Evolutionary conservation across 495 filamentous ascomycete species (phyloP).

Genomic region (Penicillium nucicola): DNA sequence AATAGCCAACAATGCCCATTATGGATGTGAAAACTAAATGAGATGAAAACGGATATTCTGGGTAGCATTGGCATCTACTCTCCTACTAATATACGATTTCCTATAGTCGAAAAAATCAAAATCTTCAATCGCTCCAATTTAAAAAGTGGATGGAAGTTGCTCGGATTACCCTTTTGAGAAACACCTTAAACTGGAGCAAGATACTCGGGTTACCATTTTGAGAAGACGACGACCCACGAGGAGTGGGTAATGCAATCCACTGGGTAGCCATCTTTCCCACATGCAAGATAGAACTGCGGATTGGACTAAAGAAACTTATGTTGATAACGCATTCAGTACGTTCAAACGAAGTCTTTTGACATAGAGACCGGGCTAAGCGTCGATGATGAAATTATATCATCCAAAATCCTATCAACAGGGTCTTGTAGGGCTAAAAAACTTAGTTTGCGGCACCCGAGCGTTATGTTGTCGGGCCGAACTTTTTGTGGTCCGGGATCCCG

Average conservation of each 20-base stretch:
- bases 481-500: slow-evolving; percentile 1
- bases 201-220: slow-evolving; percentile 7
- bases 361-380: too few species aligned
- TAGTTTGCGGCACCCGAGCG: background rate
- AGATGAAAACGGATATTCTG: background rate
- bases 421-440: background rate
- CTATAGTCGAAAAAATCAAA: slow-evolving; percentile 7
- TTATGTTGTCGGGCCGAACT: slow-evolving; percentile 3
- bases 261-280: background rate
- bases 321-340: background rate
- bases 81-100: slow-evolving; percentile 4
- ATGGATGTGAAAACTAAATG: background rate
- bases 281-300: background rate
- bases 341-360: background rate
- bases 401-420: background rate
- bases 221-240: slow-evolving; percentile 1
- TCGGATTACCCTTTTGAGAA: slow-evolving; percentile 7
- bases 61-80: background rate
- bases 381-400: background rate
- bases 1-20: slow-evolving; percentile 18
- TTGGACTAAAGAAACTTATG: background rate
- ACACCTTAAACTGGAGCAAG: slow-evolving; percentile 6
- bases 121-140: slow-evolving; percentile 13
- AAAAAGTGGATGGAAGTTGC: slow-evolving; percentile 9
- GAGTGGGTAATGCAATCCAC: background rate